Percentiles rank a stretch among this genome's conserved stretches.
Evolutionary conservation across 352 stramenopile genomes (phyloP).

Genomic region (Phytopythium litorale): DNA sequence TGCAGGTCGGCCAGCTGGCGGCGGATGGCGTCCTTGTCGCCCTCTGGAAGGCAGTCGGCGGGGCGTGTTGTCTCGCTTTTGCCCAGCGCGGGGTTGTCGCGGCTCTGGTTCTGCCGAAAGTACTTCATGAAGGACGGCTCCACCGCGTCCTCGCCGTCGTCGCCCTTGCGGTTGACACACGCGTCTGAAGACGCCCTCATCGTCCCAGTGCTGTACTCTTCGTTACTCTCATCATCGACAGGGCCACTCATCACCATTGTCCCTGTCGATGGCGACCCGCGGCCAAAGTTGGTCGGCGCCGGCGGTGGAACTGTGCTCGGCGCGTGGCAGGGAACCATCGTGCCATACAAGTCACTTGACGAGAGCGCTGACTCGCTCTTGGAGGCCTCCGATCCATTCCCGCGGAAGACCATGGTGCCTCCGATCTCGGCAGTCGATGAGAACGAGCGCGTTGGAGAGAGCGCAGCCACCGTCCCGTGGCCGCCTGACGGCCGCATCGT

Average conservation of each 20-base stretch:
- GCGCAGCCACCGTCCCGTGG: background rate
- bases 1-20: constrained; percentile 56
- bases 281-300: constrained; percentile 5
- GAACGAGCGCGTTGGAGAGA: background rate
- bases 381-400: constrained; percentile 10
- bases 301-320: constrained; percentile 4
- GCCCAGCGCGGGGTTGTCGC: constrained; percentile 8
- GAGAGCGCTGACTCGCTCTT: constrained; percentile 24
- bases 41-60: constrained; percentile 13
- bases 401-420: constrained; percentile 56
- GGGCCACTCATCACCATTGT: constrained; percentile 11
- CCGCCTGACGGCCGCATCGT: constrained; percentile 1
- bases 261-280: background rate
- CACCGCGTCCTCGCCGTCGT: constrained; percentile 11
- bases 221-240: background rate
- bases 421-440: constrained; percentile 11
- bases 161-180: constrained; percentile 9
- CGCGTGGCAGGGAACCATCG: constrained; percentile 30
- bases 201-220: background rate
- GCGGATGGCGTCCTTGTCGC: constrained; percentile 16
- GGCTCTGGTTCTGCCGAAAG: constrained; percentile 45
- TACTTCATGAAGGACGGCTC: constrained; percentile 87
- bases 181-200: constrained; percentile 5
- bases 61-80: constrained; percentile 21
- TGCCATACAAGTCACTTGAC: constrained; percentile 58